phyloP scores from a whole-genome alignment of 495 filamentous ascomycete species.

The Penicillium maclennaniae region DNA sequence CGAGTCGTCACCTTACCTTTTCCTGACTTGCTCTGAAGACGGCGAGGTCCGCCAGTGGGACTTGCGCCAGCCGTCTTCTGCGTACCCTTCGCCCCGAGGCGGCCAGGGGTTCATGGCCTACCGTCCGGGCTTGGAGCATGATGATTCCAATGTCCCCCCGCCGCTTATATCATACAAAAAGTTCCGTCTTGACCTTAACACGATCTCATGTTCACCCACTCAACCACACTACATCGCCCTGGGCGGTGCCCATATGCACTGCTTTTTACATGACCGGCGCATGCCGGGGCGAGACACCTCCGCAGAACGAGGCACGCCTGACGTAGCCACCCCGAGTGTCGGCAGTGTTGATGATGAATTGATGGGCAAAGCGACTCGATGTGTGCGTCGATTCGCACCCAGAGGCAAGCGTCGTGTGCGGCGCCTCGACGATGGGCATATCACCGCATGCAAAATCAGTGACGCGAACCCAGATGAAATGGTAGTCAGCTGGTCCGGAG shows the following conservation, averaged over 20 bases:
- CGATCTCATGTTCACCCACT: constrained; percentile 67
- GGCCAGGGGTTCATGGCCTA: constrained; percentile 48
- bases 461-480: constrained; percentile 73
- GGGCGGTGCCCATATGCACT: constrained; percentile 68
- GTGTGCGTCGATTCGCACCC: constrained; percentile 68
- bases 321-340: constrained; percentile 28
- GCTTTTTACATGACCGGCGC: constrained; percentile 71
- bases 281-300: constrained; percentile 64
- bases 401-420: constrained; percentile 52
- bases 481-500: constrained; percentile 72
- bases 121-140: constrained; percentile 43
- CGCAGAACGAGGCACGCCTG: constrained; percentile 49
- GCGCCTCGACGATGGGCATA: constrained; percentile 57
- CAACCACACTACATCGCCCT: constrained; percentile 77
- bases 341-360: constrained; percentile 50
- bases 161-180: constrained; percentile 70
- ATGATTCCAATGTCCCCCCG: constrained; percentile 58
- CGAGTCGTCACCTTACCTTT: constrained; percentile 66
- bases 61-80: constrained; percentile 59
- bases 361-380: constrained; percentile 61
- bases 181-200: constrained; percentile 66
- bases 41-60: constrained; percentile 77
- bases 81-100: constrained; percentile 55
- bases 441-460: constrained; percentile 76
- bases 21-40: constrained; percentile 74